Conservation (phyloP, 805 yeast genomes). For the Myxozyma mucilagina region DNA sequence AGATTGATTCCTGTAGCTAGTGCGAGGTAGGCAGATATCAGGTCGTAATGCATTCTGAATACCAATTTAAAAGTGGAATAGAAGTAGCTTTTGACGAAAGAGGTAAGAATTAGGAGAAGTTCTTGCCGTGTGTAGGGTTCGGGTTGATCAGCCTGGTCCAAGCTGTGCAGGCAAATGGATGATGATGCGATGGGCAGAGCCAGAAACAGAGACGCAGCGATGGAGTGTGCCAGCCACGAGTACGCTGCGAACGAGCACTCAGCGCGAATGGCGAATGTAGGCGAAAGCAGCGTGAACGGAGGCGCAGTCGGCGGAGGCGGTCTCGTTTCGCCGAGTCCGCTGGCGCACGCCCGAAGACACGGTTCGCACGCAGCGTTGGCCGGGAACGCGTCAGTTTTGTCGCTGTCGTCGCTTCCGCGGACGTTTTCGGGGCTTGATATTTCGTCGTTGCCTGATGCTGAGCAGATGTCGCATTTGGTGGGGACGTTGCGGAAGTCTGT, state of each 20-base stretch:
- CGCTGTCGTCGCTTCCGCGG: conserved; percentile 12
- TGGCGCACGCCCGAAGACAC: conserved; percentile 1
- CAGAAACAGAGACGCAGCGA: too few species aligned
- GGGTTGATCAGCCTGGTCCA: too few species aligned
- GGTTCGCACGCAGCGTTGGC: not conserved
- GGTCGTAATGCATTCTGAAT: conserved; percentile 1
- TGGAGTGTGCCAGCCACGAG: too few species aligned
- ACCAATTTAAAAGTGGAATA: too few species aligned
- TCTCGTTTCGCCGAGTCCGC: conserved; percentile 1
- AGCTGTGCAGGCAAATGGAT: too few species aligned
- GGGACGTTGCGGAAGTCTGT: conserved; percentile 16
- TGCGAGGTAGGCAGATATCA: not conserved
- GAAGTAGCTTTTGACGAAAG: not conserved
- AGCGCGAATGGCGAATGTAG: not conserved
- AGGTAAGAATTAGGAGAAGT: not conserved
- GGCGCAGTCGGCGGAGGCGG: not conserved
- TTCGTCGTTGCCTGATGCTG: conserved; percentile 23
- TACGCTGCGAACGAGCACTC: too few species aligned
- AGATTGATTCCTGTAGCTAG: not conserved
- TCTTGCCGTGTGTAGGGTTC: not conserved
- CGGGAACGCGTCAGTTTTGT: not conserved
- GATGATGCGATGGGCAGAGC: too few species aligned
- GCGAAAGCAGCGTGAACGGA: not conserved
- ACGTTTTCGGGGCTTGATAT: conserved; percentile 23
- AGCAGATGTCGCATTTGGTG: conserved; percentile 20